These are phyloP conservation scores for Platismatia glauca DNA, from an alignment of 495 filamentous ascomycete genomes.

Conservation along the genomic window DNA sequence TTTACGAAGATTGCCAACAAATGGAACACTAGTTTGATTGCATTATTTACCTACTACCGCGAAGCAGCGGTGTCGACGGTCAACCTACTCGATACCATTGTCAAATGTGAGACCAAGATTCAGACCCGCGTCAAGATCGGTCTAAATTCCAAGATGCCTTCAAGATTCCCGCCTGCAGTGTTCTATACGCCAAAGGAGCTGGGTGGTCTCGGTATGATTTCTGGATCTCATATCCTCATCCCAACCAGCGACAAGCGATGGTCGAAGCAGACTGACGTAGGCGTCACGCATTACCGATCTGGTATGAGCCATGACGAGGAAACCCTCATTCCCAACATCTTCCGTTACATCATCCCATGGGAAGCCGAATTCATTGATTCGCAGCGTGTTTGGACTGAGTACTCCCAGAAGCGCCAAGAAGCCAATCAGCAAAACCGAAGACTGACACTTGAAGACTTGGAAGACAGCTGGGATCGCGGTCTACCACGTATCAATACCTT, in stretches of 20 bases:
- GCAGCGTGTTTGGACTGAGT: conserved; percentile 97
- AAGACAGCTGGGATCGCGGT: conserved; percentile 98
- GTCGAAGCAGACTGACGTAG: conserved; percentile 95
- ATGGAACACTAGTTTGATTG: conserved; percentile 97
- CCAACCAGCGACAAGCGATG: conserved; percentile 96
- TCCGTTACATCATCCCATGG: conserved; percentile 99
- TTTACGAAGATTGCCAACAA: conserved; percentile 99
- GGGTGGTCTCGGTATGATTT: conserved; percentile 98
- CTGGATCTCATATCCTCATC: conserved; percentile 95
- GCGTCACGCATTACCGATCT: conserved; percentile 93
- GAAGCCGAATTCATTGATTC: conserved; percentile 99
- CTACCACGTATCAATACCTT: conserved; percentile 97
- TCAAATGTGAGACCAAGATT: conserved; percentile 99
- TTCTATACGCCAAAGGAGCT: conserved; percentile 99
- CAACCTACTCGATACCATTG: conserved; percentile 91
- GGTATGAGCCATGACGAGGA: conserved; percentile 99
- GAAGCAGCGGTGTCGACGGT: conserved; percentile 98
- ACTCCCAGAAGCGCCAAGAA: conserved; percentile 94
- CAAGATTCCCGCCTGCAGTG: conserved; percentile 95
- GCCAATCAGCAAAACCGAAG: conserved; percentile 96
- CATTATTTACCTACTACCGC: conserved; percentile 98
- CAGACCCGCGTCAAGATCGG: conserved; percentile 99
- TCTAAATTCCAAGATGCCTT: conserved; percentile 99
- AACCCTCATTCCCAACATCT: conserved; percentile 97
- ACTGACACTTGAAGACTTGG: conserved; percentile 90